Evolutionary conservation across 768 basidiomycete species (phyloP).

Genomic region (Vararia minispora): DNA sequence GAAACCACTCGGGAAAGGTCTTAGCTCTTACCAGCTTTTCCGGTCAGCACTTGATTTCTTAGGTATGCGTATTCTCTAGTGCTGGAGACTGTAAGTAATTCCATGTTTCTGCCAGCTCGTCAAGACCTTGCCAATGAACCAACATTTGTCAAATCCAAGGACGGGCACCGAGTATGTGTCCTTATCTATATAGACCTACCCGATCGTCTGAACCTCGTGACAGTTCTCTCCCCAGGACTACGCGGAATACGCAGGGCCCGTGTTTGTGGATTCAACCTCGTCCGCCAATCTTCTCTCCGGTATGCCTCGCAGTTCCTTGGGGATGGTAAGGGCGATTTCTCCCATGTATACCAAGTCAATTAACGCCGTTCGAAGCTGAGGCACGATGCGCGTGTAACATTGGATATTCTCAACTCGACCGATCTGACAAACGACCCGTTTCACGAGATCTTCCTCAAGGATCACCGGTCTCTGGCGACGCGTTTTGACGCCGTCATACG

Average conservation of each 20-base stretch:
- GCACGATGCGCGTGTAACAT: slow-evolving; percentile 64
- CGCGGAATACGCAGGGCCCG: slow-evolving; percentile 32
- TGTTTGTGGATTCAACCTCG: slow-evolving; percentile 74
- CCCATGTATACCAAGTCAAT: slow-evolving; percentile 1
- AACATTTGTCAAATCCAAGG: slow-evolving; percentile 46
- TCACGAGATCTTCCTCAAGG: slow-evolving; percentile 58
- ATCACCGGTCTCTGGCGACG: slow-evolving; percentile 48
- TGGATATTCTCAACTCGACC: slow-evolving; percentile 47
- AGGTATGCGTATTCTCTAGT: slow-evolving; percentile 34
- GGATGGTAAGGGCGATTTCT: slow-evolving; percentile 41
- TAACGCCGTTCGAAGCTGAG: slow-evolving; percentile 38
- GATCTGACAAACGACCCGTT: slow-evolving; percentile 50
- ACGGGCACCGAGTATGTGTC: slow-evolving; percentile 41
- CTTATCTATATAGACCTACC: background rate
- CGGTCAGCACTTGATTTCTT: slow-evolving; percentile 77
- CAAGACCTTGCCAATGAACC: slow-evolving; percentile 51
- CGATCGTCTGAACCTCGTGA: slow-evolving; percentile 2
- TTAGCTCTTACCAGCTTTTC: slow-evolving; percentile 89
- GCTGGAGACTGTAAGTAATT: background rate
- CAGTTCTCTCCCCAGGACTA: slow-evolving; percentile 57
- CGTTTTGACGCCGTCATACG: slow-evolving; percentile 67
- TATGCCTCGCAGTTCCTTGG: slow-evolving; percentile 67
- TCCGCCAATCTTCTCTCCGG: slow-evolving; percentile 66
- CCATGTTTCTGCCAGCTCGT: slow-evolving; percentile 45
- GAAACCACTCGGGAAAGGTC: slow-evolving; percentile 60